Base-by-base conservation (phyloP, 805 yeast genomes). In the Yarrowia sp. region DNA sequence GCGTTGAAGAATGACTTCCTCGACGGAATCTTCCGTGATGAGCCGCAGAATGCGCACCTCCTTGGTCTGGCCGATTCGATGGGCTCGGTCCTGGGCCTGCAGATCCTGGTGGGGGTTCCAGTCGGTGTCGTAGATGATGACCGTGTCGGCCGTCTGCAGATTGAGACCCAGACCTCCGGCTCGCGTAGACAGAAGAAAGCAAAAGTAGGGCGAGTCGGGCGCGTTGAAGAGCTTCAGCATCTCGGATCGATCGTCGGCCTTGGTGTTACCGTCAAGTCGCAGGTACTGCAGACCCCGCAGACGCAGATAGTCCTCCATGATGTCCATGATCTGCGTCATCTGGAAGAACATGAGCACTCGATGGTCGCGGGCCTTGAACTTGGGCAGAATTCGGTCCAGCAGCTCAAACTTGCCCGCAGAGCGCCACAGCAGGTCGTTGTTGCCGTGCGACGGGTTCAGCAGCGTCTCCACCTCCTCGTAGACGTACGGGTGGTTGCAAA, bases 81-180 rank as follows among this genome's bases (percentile, higher is more conserved):
- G 99, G 0, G 98, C 98, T 77, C 99, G 87, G 76, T 93, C 99
- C 77, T 94, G 98, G 2, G 98, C 98, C 77, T 93, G 99, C 74
- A 93, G 83, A 82, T 93, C 99, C 74, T 94, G 98, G 79, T 93
- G 98, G 3, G 99, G 99, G 74, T 93, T 93, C 99, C 99, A 93
- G 77, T 93, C 99, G 1, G 97, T 90, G 73, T 93, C 99, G 73
- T 91, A 93, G 65, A 93, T 94, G 67, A 93, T 90, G 56, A 93
- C 99, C 1, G 98, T 93, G 74, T 93, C 99, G 2, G 99, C 99
- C 21, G 97, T 90, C 74, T 94, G 98, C 71, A 93, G 79, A 73
- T 93, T 93, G 68, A 93, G 82, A 68, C 99, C 99, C 65, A 93
- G 80, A 65, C 99, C 99, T 80, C 99, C 99, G 38, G 99, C 99